phyloP scores from a whole-genome alignment of 1,139 yeast genomes.

The Scheffersomyces illinoinensis region DNA sequence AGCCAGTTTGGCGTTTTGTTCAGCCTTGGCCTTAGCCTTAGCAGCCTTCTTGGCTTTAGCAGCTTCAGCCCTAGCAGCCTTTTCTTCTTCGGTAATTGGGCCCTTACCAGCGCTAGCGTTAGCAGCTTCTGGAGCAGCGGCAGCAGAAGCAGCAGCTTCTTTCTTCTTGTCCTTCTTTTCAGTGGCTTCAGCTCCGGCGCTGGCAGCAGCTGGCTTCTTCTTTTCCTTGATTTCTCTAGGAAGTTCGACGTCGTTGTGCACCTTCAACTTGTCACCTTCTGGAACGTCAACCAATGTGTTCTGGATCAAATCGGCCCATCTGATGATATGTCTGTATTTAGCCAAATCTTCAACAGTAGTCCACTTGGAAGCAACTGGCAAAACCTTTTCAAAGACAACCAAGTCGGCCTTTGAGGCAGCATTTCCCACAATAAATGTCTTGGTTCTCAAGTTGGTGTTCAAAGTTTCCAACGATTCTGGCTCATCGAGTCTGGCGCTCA shows the following conservation, averaged over 20 bases:
- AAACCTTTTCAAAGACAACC: slow-evolving; percentile 62
- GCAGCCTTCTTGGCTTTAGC: slow-evolving; percentile 79
- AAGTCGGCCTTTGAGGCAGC: slow-evolving; percentile 69
- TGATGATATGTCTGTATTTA: slow-evolving; percentile 72
- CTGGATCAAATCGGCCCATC: slow-evolving; percentile 92
- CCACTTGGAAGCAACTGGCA: slow-evolving; percentile 62
- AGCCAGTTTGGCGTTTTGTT: slow-evolving; percentile 53
- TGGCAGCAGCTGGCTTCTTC: slow-evolving; percentile 40
- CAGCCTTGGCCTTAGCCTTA: slow-evolving; percentile 67
- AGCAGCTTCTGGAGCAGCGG: slow-evolving; percentile 8
- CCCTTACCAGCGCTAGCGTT: slow-evolving; percentile 8
- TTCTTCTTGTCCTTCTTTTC: slow-evolving; percentile 11
- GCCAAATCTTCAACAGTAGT: slow-evolving; percentile 54
- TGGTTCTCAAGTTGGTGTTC: slow-evolving; percentile 67
- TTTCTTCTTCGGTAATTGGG: slow-evolving; percentile 56
- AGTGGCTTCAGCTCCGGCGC: slow-evolving; percentile 7
- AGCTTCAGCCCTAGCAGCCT: slow-evolving; percentile 55
- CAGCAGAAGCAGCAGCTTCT: slow-evolving; percentile 15
- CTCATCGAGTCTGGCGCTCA: slow-evolving; percentile 57
- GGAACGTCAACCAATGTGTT: slow-evolving; percentile 58
- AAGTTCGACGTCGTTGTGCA: slow-evolving; percentile 61
- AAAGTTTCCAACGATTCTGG: slow-evolving; percentile 60
- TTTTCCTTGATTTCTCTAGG: slow-evolving; percentile 58
- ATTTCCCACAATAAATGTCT: slow-evolving; percentile 70
- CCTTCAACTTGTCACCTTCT: slow-evolving; percentile 49